Evolutionary conservation across 768 basidiomycete species (phyloP).

Genomic region (Neoboletus brunneissimus): DNA sequence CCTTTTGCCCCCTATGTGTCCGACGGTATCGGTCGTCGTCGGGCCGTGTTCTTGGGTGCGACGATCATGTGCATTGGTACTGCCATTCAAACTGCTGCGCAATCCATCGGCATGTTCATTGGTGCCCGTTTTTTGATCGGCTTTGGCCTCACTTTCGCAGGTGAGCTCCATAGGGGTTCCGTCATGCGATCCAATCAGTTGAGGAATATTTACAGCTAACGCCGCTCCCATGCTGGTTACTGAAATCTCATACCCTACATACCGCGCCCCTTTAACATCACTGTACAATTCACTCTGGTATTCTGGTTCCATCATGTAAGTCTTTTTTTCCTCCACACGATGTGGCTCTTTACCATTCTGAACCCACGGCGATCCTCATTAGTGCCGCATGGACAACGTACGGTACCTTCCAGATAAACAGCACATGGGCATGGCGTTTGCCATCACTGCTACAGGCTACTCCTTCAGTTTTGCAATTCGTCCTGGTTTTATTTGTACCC

Average conservation of each 20-base stretch:
- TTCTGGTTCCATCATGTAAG: conserved; percentile 73
- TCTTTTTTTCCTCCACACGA: conserved; percentile 9
- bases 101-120: conserved; percentile 75
- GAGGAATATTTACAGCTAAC: conserved; percentile 40
- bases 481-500: conserved; percentile 65
- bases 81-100: conserved; percentile 67
- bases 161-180: conserved; percentile 29
- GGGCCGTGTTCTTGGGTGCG: conserved; percentile 65
- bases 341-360: background rate
- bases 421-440: conserved; percentile 79
- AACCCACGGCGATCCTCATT: background rate
- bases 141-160: conserved; percentile 72
- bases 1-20: conserved; percentile 71
- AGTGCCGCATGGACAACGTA: conserved; percentile 85
- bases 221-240: conserved; percentile 83
- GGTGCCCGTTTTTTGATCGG: conserved; percentile 78
- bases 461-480: conserved; percentile 65
- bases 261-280: conserved; percentile 77
- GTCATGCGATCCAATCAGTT: background rate
- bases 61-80: conserved; percentile 67
- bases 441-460: conserved; percentile 71
- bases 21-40: conserved; percentile 68
- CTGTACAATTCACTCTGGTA: conserved; percentile 87
- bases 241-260: conserved; percentile 80
- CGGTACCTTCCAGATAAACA: conserved; percentile 69